Evolutionary conservation across 23 red algal genomes (phyloP).

Genomic region (Gracilaria domingensis): DNA sequence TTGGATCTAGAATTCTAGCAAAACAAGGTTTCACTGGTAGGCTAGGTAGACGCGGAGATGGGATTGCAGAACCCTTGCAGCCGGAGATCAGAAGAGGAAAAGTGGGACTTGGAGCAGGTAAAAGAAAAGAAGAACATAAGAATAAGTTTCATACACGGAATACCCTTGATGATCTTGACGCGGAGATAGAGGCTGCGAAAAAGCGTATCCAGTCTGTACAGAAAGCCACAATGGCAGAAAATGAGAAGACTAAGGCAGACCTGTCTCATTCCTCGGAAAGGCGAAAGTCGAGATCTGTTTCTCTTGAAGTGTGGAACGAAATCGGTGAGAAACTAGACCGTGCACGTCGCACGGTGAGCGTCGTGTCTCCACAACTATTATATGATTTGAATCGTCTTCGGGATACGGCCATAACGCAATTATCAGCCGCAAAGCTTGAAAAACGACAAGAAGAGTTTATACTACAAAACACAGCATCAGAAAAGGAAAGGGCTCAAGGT

Average conservation of each 20-base stretch:
- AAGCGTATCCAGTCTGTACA: not conserved
- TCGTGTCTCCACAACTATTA: slow-evolving; percentile 21
- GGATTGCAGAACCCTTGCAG: slow-evolving; percentile 70
- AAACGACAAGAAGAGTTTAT: slow-evolving; percentile 6
- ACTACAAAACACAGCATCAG: slow-evolving; percentile 1
- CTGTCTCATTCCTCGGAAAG: too few relatives aligned
- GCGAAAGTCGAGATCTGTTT: not conserved
- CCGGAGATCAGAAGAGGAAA: slow-evolving; percentile 47
- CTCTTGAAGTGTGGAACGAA: not conserved
- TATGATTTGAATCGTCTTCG: slow-evolving; percentile 39
- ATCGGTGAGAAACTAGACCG: not conserved
- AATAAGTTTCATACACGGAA: not conserved
- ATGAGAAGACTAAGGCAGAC: not conserved
- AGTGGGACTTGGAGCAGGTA: slow-evolving; percentile 66
- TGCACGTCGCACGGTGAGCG: not conserved
- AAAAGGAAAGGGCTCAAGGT: slow-evolving; percentile 19
- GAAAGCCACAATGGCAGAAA: not conserved
- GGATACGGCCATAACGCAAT: slow-evolving; percentile 6
- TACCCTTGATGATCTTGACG: slow-evolving; percentile 13
- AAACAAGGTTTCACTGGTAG: slow-evolving; percentile 76
- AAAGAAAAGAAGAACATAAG: not conserved
- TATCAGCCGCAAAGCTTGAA: not conserved
- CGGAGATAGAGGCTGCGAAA: slow-evolving; percentile 8
- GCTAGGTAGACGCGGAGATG: slow-evolving; percentile 67
- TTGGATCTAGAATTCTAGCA: slow-evolving; percentile 74